phyloP scores from a whole-genome alignment of 208 protist genomes.

The Leptomonas pyrrhocoris region DNA sequence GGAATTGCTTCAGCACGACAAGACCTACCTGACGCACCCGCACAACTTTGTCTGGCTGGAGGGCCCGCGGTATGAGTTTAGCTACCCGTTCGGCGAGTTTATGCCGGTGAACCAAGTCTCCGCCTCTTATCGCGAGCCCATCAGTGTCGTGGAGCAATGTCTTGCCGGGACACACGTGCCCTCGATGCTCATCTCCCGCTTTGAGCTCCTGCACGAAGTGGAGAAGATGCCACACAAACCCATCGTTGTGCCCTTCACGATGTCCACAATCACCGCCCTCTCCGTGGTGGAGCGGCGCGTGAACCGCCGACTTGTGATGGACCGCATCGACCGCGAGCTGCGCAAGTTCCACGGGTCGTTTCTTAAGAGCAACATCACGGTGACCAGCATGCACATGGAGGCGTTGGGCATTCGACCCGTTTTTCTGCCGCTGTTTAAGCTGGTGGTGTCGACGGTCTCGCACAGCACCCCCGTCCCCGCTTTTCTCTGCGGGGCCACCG shows the following conservation, averaged over 20 bases:
- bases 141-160: conserved; percentile 70
- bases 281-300: conserved; percentile 77
- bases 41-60: conserved; percentile 85
- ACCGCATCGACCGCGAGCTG: conserved; percentile 80
- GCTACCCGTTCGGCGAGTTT: conserved; percentile 88
- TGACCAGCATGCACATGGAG: conserved; percentile 71
- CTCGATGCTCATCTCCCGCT: conserved; percentile 89
- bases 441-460: conserved; percentile 70
- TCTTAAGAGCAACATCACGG: conserved; percentile 71
- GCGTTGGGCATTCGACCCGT: conserved; percentile 72
- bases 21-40: conserved; percentile 73
- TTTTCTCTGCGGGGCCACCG: conserved; percentile 89
- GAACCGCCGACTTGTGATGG: conserved; percentile 56
- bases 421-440: conserved; percentile 82
- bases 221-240: conserved; percentile 64
- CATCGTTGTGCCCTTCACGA: conserved; percentile 82
- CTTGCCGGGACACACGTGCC: conserved; percentile 80
- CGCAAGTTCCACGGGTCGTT: conserved; percentile 88
- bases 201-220: conserved; percentile 82
- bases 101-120: conserved; percentile 83
- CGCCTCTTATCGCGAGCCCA: conserved; percentile 82
- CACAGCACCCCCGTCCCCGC: conserved; percentile 49
- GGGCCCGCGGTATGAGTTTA: conserved; percentile 84
- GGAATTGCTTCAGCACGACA: conserved; percentile 83
- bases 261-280: conserved; percentile 87